Base-by-base conservation (phyloP, 2,329 filamentous ascomycete genomes). In the Stemphylium vesicarium region DNA sequence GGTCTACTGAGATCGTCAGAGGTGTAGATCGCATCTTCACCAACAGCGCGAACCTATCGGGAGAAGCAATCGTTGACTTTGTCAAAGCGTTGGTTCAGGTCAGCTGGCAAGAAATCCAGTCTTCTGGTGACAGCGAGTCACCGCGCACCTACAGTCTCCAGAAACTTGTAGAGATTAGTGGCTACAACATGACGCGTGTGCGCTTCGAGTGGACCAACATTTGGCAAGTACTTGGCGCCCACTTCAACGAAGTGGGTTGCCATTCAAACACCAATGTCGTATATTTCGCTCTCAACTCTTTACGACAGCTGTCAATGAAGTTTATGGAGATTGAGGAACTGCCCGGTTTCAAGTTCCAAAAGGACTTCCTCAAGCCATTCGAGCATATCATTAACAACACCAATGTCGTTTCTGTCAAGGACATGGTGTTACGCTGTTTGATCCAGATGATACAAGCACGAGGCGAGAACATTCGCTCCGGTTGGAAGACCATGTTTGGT, bases 401-500 rank as follows among this genome's bases (percentile, higher is more conserved):
- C 37, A 91, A 83, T 60, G 92, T 95, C 60, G 88, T 96, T 15
- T 88, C 91, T 0, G 95, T 99, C 66, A 99, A 99, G 77, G 95
- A 99, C 67, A 94, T 99, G 89, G 92, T 96, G 40, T 80, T 99
- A 20, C 87, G 94, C 38, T 99, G 96, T 72, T 81, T 99, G 57
- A 96, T 97, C 52, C 96, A 99, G 77, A 99, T 99, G 96, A 96
- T 99, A 42, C 95, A 99, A 78, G 93, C 94, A 29, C 85, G 91
- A 53, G 96, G 96, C 5, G 90, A 97, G 76, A 98, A 98, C 66
- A 99, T 99, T 70, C 88, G 94, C 47, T 97, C 93, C 35, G 95
- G 95, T 4, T 99, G 95, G 95, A 89, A 95, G 72, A 98, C 96
- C 16, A 99, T 99, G 94, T 98, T 99, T 76, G 95, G 94, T 4